Evolutionary conservation across 1,139 yeast genomes (phyloP), one percentile per base, ranked within the genome.

Genomic region (Yamadazyma buinensis): DNA sequence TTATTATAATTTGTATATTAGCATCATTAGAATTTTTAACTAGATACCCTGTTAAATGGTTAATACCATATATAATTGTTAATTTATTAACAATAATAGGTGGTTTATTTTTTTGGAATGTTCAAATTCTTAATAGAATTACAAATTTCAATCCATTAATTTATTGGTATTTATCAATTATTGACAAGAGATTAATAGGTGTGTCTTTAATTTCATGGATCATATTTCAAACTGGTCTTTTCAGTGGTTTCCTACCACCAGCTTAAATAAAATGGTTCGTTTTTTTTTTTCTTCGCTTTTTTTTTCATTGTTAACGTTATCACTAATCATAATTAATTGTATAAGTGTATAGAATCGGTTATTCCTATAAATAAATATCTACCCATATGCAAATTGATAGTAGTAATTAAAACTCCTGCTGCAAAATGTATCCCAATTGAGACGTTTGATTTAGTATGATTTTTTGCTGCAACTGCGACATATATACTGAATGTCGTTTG

Each of bases 111-210:
- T 67, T 80, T 44, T 84, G 94, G 77, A 92, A 92, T 54, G 84
- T 83, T 26, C 98, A 92, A 57, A 87, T 90, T 28, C 66, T 90
- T 38, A 86, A 85, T 31, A 68, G 98, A 34, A 74, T 90, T 5
- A 75, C 82, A 7, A 73, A 94, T 7, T 86, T 87, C 48, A 56
- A 84, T 29, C 97, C 97, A 0, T 53, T 84, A 7, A 72, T 77
- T 36, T 73, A 78, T 48, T 86, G 95, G 95, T 83, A 75, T 44
- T 54, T 83, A 23, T 80, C 84, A 1, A 43, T 42, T 1, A 27
- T 20, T 13, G 31, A 45, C 23, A 18, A 36, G 13, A 29, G 23
- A 13, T 28, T 23, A n/a, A 18, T 45, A 14, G 25, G 28, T 9
- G 15, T 31, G 8, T 37, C 32, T 60, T 55, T 75, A 48, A 45